phyloP scores from a whole-genome alignment of 106 monocot genomes.

The Iris macrosiphon region DNA sequence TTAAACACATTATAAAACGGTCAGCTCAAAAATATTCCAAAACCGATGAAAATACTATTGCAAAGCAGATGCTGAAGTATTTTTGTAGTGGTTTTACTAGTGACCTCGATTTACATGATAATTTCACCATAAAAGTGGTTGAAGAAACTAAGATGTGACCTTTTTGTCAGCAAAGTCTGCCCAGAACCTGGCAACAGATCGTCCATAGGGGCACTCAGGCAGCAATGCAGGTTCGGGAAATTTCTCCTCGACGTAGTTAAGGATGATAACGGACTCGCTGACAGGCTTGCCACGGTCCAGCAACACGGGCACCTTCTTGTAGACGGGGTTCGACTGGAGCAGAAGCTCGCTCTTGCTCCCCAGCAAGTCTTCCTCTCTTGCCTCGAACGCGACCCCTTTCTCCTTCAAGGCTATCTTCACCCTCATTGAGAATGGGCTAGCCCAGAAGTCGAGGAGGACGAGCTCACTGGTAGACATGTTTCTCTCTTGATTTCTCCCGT shows the following conservation, averaged over 20 bases:
- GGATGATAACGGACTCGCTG: slow-evolving; percentile 20
- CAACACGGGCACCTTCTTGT: slow-evolving; percentile 25
- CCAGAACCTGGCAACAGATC: slow-evolving; percentile 12
- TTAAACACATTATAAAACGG: too few relatives aligned
- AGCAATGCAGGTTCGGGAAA: slow-evolving; percentile 12
- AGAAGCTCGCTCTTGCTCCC: slow-evolving; percentile 24
- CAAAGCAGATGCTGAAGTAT: too few relatives aligned
- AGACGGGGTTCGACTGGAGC: slow-evolving; percentile 16
- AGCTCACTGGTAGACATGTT: slow-evolving; percentile 1
- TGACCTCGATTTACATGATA: too few relatives aligned
- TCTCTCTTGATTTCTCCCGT: neutral
- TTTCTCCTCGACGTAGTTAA: slow-evolving; percentile 19
- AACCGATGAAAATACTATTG: too few relatives aligned
- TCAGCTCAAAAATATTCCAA: too few relatives aligned
- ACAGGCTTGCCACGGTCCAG: slow-evolving; percentile 11
- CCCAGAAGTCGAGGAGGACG: slow-evolving; percentile 19
- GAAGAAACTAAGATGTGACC: too few relatives aligned
- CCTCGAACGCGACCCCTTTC: slow-evolving; percentile 16
- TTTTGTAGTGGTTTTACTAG: too few relatives aligned
- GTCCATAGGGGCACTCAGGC: slow-evolving; percentile 3
- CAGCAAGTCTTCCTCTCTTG: slow-evolving; percentile 10
- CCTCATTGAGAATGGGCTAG: slow-evolving; percentile 24
- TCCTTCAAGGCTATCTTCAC: slow-evolving; percentile 17
- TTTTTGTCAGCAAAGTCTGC: slow-evolving; percentile 23
- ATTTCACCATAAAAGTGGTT: too few relatives aligned